Conservation (phyloP, 257 asterid genomes). For the Capsicum chinense region DNA sequence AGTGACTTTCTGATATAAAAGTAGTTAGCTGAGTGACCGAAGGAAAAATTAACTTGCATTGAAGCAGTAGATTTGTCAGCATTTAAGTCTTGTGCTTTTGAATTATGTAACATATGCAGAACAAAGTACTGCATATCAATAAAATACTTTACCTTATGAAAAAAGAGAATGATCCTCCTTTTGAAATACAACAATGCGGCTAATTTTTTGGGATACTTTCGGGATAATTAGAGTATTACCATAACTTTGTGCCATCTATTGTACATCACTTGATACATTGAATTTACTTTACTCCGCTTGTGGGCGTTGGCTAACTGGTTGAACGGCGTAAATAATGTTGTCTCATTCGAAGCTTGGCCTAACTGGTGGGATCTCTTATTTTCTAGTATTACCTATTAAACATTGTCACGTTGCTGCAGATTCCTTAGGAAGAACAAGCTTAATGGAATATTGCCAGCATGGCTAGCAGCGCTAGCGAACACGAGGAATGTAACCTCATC, state of each 20-base stretch:
- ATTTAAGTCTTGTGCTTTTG: not conserved
- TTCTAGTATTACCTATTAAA: not conserved
- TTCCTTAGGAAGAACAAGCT: conserved; percentile 34
- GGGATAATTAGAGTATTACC: not conserved
- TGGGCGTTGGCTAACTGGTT: not conserved
- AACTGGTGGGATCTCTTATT: not conserved
- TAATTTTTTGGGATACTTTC: not conserved
- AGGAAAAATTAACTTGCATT: no score
- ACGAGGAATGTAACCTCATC: not conserved
- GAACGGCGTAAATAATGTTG: not conserved
- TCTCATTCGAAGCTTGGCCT: not conserved
- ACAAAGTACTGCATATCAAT: not conserved
- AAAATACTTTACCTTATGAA: not conserved
- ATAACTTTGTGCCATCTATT: not conserved
- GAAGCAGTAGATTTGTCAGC: no score
- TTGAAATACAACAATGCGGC: not conserved
- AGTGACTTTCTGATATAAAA: no score
- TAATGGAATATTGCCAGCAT: conserved; percentile 26
- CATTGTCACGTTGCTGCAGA: conserved; percentile 19
- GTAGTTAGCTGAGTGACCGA: no score
- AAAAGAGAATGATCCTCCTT: not conserved
- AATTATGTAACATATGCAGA: not conserved
- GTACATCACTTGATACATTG: not conserved
- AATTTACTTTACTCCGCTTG: not conserved
- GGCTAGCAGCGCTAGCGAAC: conserved; percentile 3